A percentile compares a stretch with the other conserved stretches of the same genome.
phyloP scores from a whole-genome alignment of 192 early-diverging fungal genomes.

The Coemansia sp. region DNA sequence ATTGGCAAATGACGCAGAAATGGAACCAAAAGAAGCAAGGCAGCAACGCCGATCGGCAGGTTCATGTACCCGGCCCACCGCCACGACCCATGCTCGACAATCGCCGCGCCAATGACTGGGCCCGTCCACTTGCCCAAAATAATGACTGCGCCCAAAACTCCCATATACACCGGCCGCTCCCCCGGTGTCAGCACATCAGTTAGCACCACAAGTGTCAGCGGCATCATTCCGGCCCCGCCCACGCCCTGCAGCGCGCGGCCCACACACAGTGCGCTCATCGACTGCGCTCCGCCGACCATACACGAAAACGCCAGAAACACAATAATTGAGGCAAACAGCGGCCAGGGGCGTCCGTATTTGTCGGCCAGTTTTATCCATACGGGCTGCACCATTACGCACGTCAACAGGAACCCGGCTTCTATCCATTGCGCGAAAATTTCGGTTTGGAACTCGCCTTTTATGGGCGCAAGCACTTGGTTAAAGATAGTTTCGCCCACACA shows the following conservation, averaged over 20 bases:
- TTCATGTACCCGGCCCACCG: slow-evolving; percentile 80
- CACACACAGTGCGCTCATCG: slow-evolving; percentile 59
- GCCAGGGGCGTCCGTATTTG: slow-evolving; percentile 59
- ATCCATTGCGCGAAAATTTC: slow-evolving; percentile 76
- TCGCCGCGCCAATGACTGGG: slow-evolving; percentile 67
- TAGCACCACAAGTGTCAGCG: slow-evolving; percentile 69
- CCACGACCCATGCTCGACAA: slow-evolving; percentile 61
- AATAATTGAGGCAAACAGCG: slow-evolving; percentile 36
- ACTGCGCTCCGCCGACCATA: slow-evolving; percentile 42
- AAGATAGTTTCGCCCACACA: slow-evolving; percentile 81
- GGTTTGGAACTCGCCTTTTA: slow-evolving; percentile 68
- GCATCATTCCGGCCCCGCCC: slow-evolving; percentile 67
- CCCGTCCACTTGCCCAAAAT: slow-evolving; percentile 64
- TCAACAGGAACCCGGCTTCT: slow-evolving; percentile 69
- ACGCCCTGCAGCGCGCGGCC: slow-evolving; percentile 72
- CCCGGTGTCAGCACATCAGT: slow-evolving; percentile 68
- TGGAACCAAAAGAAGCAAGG: slow-evolving; percentile 55
- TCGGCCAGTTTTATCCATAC: slow-evolving; percentile 85
- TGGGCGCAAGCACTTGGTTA: slow-evolving; percentile 68
- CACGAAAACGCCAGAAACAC: slow-evolving; percentile 54
- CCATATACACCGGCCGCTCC: slow-evolving; percentile 72
- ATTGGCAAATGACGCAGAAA: slow-evolving; percentile 59
- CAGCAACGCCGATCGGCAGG: slow-evolving; percentile 63
- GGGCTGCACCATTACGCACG: slow-evolving; percentile 68
- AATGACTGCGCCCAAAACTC: slow-evolving; percentile 62